These are phyloP conservation scores for Salvia miltiorrhiza DNA, from an alignment of 257 asterid species.

Conservation along the genomic window DNA sequence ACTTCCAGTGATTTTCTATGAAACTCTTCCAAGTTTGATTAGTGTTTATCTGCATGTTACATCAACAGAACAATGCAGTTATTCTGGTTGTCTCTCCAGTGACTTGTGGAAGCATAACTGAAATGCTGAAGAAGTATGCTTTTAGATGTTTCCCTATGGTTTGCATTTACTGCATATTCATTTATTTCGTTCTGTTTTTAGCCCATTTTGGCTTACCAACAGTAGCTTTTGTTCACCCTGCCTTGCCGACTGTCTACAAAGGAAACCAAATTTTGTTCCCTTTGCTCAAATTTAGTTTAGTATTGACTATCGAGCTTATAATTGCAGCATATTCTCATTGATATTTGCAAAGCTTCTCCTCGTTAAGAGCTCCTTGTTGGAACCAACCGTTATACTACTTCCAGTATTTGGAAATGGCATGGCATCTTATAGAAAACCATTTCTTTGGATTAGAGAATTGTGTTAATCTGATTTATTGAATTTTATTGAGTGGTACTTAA, in stretches of 20 bases:
- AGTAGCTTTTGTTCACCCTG: neutral
- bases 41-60: conserved; percentile 14
- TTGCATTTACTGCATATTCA: neutral
- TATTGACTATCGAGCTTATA: neutral
- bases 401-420: neutral
- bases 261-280: neutral
- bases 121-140: conserved; percentile 82
- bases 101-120: conserved; percentile 59
- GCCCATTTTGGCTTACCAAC: conserved; percentile 10
- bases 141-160: conserved; percentile 17
- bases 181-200: conserved; percentile 1
- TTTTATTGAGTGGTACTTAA: too few species aligned
- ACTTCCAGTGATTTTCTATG: conserved; percentile 10
- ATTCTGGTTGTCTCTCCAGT: conserved; percentile 77
- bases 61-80: conserved; percentile 82
- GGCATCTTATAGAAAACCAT: too few species aligned
- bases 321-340: neutral
- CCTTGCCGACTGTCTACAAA: neutral
- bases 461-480: too few species aligned
- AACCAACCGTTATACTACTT: neutral
- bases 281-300: neutral
- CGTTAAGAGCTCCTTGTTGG: neutral
- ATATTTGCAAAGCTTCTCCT: neutral
- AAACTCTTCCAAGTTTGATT: conserved; percentile 12
- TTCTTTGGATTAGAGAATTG: too few species aligned